Conservation (phyloP, 352 stramenopile genomes). For the Pythium vanterpoolii region DNA sequence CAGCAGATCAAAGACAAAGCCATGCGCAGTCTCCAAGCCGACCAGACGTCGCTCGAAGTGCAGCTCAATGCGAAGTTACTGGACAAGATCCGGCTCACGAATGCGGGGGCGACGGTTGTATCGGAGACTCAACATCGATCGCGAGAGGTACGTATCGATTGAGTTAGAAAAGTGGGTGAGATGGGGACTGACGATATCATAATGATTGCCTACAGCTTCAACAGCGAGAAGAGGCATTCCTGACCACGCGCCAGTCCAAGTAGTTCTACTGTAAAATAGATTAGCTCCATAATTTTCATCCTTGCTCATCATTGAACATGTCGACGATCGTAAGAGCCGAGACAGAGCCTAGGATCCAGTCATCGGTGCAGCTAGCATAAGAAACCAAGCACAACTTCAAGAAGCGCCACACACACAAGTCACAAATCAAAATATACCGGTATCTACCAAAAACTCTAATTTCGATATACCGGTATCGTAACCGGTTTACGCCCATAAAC, state of each 20-base stretch:
- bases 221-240: slow-evolving; percentile 42
- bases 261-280: background rate
- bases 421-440: too few species aligned
- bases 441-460: too few species aligned
- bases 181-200: too few species aligned
- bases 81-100: slow-evolving; percentile 67
- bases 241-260: slow-evolving; percentile 20
- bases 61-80: slow-evolving; percentile 71
- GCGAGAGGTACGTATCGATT: slow-evolving; percentile 40
- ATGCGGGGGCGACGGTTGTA: slow-evolving; percentile 42
- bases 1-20: slow-evolving; percentile 77
- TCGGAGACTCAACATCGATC: slow-evolving; percentile 72
- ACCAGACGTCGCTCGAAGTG: slow-evolving; percentile 69
- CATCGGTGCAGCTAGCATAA: too few species aligned
- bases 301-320: too few species aligned
- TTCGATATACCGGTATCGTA: too few species aligned
- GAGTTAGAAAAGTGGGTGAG: background rate
- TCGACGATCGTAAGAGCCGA: too few species aligned
- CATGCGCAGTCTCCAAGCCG: slow-evolving; percentile 45
- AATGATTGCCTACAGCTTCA: slow-evolving; percentile 32
- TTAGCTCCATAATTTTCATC: background rate
- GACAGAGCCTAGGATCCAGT: too few species aligned
- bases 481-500: too few species aligned
- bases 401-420: too few species aligned
- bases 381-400: too few species aligned